phyloP scores from a whole-genome alignment of 208 protist species.

The Leishmania tarentolae region DNA sequence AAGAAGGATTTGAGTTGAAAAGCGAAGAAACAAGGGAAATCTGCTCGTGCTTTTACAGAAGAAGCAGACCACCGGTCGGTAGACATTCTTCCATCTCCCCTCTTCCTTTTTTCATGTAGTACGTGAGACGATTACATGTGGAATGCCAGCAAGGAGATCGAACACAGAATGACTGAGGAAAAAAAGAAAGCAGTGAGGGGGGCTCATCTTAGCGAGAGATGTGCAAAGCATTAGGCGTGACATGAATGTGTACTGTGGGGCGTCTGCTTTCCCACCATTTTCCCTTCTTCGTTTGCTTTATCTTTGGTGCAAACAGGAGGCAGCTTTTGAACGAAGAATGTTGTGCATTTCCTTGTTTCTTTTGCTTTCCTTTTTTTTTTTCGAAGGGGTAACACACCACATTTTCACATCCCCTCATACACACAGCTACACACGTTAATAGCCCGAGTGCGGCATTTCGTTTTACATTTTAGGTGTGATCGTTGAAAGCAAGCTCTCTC shows the following conservation, averaged over 20 bases:
- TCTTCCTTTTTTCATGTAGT: slow-evolving; percentile 4
- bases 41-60: not conserved
- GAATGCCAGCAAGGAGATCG: not conserved
- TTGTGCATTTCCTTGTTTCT: slow-evolving; percentile 4
- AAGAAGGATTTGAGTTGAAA: not conserved
- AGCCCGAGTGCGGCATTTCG: slow-evolving; percentile 1
- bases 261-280: slow-evolving; percentile 3
- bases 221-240: not conserved
- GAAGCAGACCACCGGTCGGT: not conserved
- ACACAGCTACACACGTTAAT: slow-evolving; percentile 9
- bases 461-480: slow-evolving; percentile 3
- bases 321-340: not conserved
- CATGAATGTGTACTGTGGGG: not conserved
- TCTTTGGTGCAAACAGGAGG: not conserved
- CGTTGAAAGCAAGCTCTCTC: slow-evolving; percentile 9
- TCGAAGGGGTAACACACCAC: slow-evolving; percentile 1
- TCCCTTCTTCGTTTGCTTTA: not conserved
- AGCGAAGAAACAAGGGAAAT: not conserved
- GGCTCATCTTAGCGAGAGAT: slow-evolving; percentile 1
- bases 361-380: not conserved
- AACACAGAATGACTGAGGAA: not conserved
- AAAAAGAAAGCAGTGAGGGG: not conserved
- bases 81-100: not conserved
- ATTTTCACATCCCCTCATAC: slow-evolving; percentile 7
- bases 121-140: not conserved